A percentile compares a stretch with the other conserved stretches of the same genome.
Evolutionary conservation across 495 filamentous ascomycete genomes (phyloP).

Genomic region (Aspergillus ellipticus): DNA sequence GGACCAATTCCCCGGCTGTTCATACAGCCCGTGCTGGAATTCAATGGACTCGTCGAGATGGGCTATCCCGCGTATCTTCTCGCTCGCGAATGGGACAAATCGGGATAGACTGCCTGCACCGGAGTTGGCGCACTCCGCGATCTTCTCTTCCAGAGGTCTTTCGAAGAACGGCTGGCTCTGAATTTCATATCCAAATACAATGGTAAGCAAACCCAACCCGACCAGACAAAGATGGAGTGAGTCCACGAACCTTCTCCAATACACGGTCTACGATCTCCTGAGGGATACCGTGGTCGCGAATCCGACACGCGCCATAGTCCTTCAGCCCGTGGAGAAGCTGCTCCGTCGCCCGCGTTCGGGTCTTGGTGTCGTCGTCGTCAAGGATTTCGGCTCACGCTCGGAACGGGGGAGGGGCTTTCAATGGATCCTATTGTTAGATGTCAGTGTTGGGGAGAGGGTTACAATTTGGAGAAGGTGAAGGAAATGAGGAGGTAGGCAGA

Average conservation of each 20-base stretch:
- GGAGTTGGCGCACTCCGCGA: background rate
- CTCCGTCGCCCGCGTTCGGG: background rate
- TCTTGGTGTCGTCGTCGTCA: background rate
- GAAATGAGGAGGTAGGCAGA: too few relatives aligned
- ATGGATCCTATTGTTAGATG: too few relatives aligned
- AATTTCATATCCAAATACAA: background rate
- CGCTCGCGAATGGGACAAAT: background rate
- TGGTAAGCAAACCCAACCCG: too few relatives aligned
- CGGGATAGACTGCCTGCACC: background rate
- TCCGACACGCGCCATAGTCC: background rate
- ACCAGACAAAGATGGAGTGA: background rate
- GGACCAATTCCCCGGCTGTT: background rate
- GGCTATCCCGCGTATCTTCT: background rate
- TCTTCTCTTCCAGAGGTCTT: background rate
- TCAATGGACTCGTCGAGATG: background rate
- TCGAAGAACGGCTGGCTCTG: conserved; percentile 1
- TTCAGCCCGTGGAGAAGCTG: background rate
- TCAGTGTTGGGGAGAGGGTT: too few relatives aligned
- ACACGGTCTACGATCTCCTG: background rate
- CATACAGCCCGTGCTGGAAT: background rate
- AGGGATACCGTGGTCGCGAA: conserved; percentile 1
- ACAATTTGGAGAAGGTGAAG: too few relatives aligned
- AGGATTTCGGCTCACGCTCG: background rate
- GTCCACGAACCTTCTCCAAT: background rate
- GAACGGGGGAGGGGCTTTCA: too few relatives aligned